A percentile compares a stretch with the other conserved stretches of the same genome.
phyloP scores from a whole-genome alignment of 257 asterid species.

The Ballota nigra region DNA sequence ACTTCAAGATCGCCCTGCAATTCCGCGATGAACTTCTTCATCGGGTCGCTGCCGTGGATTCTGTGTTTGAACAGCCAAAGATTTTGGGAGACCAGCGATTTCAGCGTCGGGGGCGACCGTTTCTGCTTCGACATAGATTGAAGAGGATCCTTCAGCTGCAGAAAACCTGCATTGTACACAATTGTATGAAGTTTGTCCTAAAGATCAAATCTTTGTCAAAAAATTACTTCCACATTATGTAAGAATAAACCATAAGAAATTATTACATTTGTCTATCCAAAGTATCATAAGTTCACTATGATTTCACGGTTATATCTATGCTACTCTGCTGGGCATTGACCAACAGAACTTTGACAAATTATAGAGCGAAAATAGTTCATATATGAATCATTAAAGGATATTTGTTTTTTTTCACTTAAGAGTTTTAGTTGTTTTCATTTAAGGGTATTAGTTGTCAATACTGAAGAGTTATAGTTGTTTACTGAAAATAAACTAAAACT shows the following conservation, averaged over 20 bases:
- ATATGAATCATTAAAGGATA: no score
- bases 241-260: neutral
- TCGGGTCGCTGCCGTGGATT: conserved; percentile 62
- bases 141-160: conserved; percentile 83
- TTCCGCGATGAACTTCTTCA: conserved; percentile 72
- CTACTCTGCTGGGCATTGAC: no score
- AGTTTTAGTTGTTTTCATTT: no score
- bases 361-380: no score
- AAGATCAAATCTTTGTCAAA: neutral
- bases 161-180: conserved; percentile 57
- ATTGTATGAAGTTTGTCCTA: neutral
- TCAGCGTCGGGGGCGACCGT: conserved; percentile 54
- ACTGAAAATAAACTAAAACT: no score
- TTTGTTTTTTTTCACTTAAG: no score
- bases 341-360: no score
- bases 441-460: no score
- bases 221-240: neutral
- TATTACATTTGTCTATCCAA: no score
- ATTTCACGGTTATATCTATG: no score
- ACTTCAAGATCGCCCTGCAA: conserved; percentile 76
- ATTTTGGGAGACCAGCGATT: conserved; percentile 57
- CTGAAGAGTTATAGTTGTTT: no score
- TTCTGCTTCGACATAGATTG: conserved; percentile 49
- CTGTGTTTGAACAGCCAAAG: conserved; percentile 58
- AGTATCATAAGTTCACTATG: neutral